Conservation (phyloP, 177 flowering plant species). For the Vitis hybrid region DNA sequence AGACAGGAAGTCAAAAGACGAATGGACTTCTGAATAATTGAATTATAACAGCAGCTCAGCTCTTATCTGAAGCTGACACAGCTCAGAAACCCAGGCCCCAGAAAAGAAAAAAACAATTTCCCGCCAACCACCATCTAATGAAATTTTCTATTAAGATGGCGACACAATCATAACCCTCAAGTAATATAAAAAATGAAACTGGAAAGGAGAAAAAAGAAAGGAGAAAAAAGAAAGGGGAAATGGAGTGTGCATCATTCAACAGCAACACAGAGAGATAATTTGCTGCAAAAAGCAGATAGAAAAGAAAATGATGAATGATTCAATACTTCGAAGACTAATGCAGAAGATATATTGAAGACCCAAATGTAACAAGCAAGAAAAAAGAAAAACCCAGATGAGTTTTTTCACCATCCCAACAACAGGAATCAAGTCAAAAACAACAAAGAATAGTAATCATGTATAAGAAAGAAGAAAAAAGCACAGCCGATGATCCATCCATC, state of each 20-base stretch:
- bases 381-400: not conserved
- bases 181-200: too few relatives aligned
- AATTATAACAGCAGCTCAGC: too few relatives aligned
- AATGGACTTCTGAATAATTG: too few relatives aligned
- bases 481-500: conserved; percentile 8
- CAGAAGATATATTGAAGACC: not conserved
- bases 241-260: conserved; percentile 12
- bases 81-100: too few relatives aligned
- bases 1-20: too few relatives aligned
- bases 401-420: conserved; percentile 6
- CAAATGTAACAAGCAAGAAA: not conserved
- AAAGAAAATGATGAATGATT: conserved; percentile 7
- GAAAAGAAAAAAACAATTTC: too few relatives aligned
- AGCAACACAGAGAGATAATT: conserved; percentile 4
- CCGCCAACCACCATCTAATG: too few relatives aligned
- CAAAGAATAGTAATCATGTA: not conserved
- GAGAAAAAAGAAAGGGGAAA: not conserved
- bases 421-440: not conserved
- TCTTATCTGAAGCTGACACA: too few relatives aligned
- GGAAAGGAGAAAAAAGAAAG: not conserved
- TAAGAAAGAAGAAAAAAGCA: not conserved
- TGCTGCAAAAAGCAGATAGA: conserved; percentile 5
- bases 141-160: too few relatives aligned
- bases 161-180: too few relatives aligned
- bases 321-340: conserved; percentile 2